Conservation (phyloP, 2,329 filamentous ascomycete species). For the Aspergillus novoparasiticus region DNA sequence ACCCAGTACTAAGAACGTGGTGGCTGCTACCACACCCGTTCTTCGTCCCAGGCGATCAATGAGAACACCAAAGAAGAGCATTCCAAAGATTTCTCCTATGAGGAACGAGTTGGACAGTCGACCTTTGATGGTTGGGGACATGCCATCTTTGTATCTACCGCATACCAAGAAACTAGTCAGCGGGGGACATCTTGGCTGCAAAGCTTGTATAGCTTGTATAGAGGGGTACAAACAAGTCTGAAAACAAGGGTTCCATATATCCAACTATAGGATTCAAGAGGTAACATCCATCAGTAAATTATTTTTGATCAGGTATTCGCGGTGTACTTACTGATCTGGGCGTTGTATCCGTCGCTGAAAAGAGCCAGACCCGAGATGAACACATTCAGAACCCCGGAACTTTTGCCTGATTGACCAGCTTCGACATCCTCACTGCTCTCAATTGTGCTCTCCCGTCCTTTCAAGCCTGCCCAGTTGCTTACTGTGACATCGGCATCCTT, state of each 20-base stretch:
- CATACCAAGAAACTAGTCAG: conserved; percentile 8
- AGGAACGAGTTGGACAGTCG: conserved; percentile 59
- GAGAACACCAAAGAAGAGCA: conserved; percentile 55
- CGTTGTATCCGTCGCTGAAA: conserved; percentile 44
- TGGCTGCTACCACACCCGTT: conserved; percentile 52
- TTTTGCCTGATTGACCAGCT: background rate
- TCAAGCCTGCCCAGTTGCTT: conserved; percentile 8
- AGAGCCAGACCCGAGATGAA: conserved; percentile 41
- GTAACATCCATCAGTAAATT: background rate
- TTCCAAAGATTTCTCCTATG: conserved; percentile 60
- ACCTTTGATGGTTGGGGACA: conserved; percentile 47
- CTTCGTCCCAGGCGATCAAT: conserved; percentile 56
- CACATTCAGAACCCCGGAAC: conserved; percentile 36
- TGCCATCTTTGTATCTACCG: conserved; percentile 32
- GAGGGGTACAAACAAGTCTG: conserved; percentile 25
- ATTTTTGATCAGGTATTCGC: background rate
- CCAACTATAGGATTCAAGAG: conserved; percentile 18
- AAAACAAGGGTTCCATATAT: conserved; percentile 42
- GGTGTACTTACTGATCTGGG: conserved; percentile 31
- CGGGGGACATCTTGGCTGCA: conserved; percentile 7
- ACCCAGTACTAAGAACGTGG: conserved; percentile 50
- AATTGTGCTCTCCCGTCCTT: background rate
- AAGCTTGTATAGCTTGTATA: background rate
- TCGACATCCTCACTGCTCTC: background rate
- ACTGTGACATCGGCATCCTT: conserved; percentile 11